Base-by-base conservation (phyloP, 345 rosid genomes). In the Salix viminalis region DNA sequence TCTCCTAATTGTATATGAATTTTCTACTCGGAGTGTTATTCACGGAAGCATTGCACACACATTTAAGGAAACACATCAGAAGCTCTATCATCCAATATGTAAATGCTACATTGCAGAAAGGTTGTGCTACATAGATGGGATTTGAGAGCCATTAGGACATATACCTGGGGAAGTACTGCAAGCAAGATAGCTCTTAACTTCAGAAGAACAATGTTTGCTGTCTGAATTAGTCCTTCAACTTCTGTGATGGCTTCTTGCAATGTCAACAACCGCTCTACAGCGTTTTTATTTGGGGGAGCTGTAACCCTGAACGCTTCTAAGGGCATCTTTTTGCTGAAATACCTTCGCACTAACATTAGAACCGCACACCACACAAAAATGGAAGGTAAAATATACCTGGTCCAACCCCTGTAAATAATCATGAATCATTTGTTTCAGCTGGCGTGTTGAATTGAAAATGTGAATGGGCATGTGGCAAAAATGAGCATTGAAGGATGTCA, bases 171-270 rank as follows among this genome's bases (percentile, higher is more conserved):
- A 72, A 91, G 82, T 48, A 89, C 78, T 60, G 96, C 97, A 77
- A 95, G 89, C 37, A 90, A 66, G 70, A 95, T 87, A 71, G 99
- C 99, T 87, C 99, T 86, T 71, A 93, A 85, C 87, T 95, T 93
- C 83, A 95, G 90, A 70, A 93, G 97, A 79, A 83, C 78, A 77
- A 95, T 81, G 75, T 95, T 95, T 54, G 86, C 93, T 10, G 87
- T 75, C 83, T 91, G 96, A 84, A 95, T 90, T 68, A 95, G 76
- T 75, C 91, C 85, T 85, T 93, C 97, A 24, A 85, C 73, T 66
- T 90, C 94, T 70, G 89, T 77, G 48, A 93, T 79, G 75, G 89
- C 92, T 69, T 95, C 97, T 81, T 93, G 99, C 52, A 93, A 81
- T 58, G 89, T 44, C 80, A 93, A 83, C 75, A 95, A 86, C 88